phyloP scores from a whole-genome alignment of 2,329 filamentous ascomycete species.

The Penicillium sp. region DNA sequence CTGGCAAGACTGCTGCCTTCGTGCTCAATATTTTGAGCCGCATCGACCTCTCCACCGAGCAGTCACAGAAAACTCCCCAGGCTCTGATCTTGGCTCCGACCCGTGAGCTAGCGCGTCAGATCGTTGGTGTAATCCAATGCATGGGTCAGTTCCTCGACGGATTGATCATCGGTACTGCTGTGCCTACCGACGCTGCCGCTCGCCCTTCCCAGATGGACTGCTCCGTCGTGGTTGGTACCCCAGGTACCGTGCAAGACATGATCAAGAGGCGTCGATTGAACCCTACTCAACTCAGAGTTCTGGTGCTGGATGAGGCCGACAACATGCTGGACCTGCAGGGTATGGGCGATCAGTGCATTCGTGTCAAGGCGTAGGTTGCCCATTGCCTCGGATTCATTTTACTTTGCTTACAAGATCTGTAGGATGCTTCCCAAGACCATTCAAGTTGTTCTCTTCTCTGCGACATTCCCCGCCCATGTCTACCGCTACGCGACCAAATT shows the following conservation, averaged over 20 bases:
- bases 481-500: slow-evolving; percentile 80
- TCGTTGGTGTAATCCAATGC: slow-evolving; percentile 76
- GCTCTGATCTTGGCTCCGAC: slow-evolving; percentile 83
- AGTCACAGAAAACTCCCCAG: slow-evolving; percentile 64
- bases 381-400: neutral
- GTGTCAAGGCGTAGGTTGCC: slow-evolving; percentile 76
- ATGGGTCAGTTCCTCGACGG: slow-evolving; percentile 83
- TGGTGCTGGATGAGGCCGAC: slow-evolving; percentile 95
- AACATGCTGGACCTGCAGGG: slow-evolving; percentile 98
- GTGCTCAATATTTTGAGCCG: slow-evolving; percentile 88
- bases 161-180: slow-evolving; percentile 75
- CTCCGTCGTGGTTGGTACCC: slow-evolving; percentile 87
- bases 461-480: slow-evolving; percentile 86
- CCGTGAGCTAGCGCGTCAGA: slow-evolving; percentile 92
- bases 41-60: slow-evolving; percentile 68
- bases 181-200: slow-evolving; percentile 71
- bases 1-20: slow-evolving; percentile 96
- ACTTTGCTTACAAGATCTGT: slow-evolving; percentile 31
- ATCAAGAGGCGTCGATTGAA: slow-evolving; percentile 77
- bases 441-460: slow-evolving; percentile 95
- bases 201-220: slow-evolving; percentile 69
- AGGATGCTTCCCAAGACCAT: slow-evolving; percentile 71
- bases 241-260: slow-evolving; percentile 87
- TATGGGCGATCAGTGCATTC: slow-evolving; percentile 88
- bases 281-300: slow-evolving; percentile 68